phyloP scores from a whole-genome alignment of 1,284 basidiomycete species.

The Papiliotrema terrestris region DNA sequence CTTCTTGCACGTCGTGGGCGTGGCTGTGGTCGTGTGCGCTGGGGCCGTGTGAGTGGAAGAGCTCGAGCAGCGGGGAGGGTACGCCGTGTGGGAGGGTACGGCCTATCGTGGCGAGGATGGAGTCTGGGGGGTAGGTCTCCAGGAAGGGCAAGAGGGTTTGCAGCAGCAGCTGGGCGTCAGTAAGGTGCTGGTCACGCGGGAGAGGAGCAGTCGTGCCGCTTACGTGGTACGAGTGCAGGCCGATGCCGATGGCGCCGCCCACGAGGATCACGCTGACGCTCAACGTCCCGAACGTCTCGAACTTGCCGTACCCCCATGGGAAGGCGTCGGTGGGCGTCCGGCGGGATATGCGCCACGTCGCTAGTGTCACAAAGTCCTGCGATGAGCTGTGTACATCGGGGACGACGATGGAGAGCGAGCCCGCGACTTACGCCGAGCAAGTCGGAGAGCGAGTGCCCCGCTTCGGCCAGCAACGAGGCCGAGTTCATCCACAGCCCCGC shows the following conservation, averaged over 20 bases:
- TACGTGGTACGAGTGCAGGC: constrained; percentile 77
- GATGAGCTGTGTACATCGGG: neutral
- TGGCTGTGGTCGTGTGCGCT: constrained; percentile 62
- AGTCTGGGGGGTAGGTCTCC: constrained; percentile 44
- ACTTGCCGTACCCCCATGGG: constrained; percentile 72
- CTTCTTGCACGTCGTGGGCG: constrained; percentile 39
- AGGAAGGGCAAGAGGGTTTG: constrained; percentile 49
- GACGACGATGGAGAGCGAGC: neutral
- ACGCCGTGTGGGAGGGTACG: constrained; percentile 41
- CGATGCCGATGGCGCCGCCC: constrained; percentile 85
- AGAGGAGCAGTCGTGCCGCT: constrained; percentile 5
- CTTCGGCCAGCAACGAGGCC: constrained; percentile 87
- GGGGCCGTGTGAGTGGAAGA: constrained; percentile 50
- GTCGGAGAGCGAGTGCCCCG: constrained; percentile 90
- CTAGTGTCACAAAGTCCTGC: constrained; percentile 83
- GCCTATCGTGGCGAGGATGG: constrained; percentile 32
- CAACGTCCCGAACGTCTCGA: constrained; percentile 87
- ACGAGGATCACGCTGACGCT: constrained; percentile 77
- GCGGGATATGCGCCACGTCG: constrained; percentile 84
- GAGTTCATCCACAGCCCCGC: constrained; percentile 83
- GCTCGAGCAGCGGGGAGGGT: constrained; percentile 46
- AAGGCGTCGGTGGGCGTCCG: constrained; percentile 67
- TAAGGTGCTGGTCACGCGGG: neutral
- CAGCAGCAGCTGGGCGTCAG: constrained; percentile 32
- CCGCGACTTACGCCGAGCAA: constrained; percentile 29